Evolutionary conservation across 2,329 filamentous ascomycete species (phyloP).

Genomic region (Blastomyces silverae): DNA sequence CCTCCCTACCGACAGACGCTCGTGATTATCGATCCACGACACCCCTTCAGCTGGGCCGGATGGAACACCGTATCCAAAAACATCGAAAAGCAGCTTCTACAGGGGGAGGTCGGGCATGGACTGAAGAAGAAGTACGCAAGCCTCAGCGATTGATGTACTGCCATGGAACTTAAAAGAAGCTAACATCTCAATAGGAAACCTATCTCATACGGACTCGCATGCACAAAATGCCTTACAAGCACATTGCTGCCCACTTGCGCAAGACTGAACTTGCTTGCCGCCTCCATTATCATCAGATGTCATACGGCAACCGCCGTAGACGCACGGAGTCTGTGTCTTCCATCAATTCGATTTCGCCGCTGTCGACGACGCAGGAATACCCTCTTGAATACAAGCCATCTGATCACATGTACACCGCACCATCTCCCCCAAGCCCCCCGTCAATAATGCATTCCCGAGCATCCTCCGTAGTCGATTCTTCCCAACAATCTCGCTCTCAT

Average conservation of each 20-base stretch:
- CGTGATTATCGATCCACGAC: conserved; percentile 33
- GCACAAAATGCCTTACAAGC: conserved; percentile 87
- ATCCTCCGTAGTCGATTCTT: conserved; percentile 15
- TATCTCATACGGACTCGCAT: conserved; percentile 77
- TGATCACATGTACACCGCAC: conserved; percentile 46
- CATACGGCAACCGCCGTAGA: conserved; percentile 74
- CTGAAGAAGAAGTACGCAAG: conserved; percentile 67
- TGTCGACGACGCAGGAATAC: conserved; percentile 28
- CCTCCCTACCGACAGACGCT: conserved; percentile 13
- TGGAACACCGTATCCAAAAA: conserved; percentile 57
- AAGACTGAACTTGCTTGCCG: conserved; percentile 85
- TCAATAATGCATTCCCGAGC: conserved; percentile 13
- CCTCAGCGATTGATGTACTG: conserved; percentile 1
- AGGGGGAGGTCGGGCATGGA: conserved; percentile 74
- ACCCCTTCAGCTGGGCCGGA: conserved; percentile 50
- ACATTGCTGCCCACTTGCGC: conserved; percentile 75
- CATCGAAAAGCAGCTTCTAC: conserved; percentile 62
- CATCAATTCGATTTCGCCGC: conserved; percentile 40
- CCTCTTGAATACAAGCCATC: conserved; percentile 28
- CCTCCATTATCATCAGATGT: conserved; percentile 79
- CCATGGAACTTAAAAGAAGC: conserved; percentile 6
- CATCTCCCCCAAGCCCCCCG: conserved; percentile 28
- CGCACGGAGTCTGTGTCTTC: conserved; percentile 64
- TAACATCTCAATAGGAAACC: conserved; percentile 53
- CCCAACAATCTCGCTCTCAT: conserved; percentile 25